Percentiles rank a stretch among this genome's conserved stretches.
These are phyloP conservation scores for Globisporangium takayamanum DNA, from an alignment of 352 stramenopile species.

Conservation along the genomic window DNA sequence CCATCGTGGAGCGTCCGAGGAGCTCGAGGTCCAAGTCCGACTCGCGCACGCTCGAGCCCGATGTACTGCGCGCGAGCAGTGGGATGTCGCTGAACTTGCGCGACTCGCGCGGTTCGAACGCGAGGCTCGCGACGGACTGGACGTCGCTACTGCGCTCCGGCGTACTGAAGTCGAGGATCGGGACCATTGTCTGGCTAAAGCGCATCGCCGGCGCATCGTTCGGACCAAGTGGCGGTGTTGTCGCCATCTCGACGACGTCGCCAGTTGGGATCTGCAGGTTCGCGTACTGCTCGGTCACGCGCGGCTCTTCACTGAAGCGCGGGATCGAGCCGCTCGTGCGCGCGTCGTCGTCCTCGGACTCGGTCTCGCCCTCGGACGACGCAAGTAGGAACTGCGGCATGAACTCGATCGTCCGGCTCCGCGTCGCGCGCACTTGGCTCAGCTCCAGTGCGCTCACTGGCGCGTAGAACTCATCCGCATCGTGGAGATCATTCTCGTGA, in stretches of 20 bases:
- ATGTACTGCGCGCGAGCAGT: constrained; percentile 8
- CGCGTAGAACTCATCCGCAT: constrained; percentile 6
- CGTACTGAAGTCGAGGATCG: constrained; percentile 9
- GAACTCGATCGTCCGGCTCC: constrained; percentile 19
- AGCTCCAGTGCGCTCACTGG: constrained; percentile 11
- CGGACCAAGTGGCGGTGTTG: background rate
- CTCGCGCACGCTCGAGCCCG: constrained; percentile 14
- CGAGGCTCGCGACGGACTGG: constrained; percentile 1
- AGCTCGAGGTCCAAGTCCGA: constrained; percentile 43
- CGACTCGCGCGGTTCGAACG: constrained; percentile 8
- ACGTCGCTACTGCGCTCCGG: constrained; percentile 5
- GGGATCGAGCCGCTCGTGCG: background rate
- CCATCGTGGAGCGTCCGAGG: constrained; percentile 29
- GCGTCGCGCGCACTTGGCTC: constrained; percentile 13
- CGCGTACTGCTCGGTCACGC: constrained; percentile 8
- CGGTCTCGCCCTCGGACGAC: background rate
- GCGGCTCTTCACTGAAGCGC: background rate
- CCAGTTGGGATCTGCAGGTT: constrained; percentile 6
- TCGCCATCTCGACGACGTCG: constrained; percentile 8
- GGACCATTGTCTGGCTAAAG: constrained; percentile 15
- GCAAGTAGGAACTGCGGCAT: constrained; percentile 12
- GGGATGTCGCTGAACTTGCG: constrained; percentile 16
- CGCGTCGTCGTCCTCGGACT: background rate
- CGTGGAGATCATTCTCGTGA: background rate
- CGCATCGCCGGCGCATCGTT: background rate